phyloP scores from a whole-genome alignment of 345 rosid genomes.

The Syzygium aqueum region DNA sequence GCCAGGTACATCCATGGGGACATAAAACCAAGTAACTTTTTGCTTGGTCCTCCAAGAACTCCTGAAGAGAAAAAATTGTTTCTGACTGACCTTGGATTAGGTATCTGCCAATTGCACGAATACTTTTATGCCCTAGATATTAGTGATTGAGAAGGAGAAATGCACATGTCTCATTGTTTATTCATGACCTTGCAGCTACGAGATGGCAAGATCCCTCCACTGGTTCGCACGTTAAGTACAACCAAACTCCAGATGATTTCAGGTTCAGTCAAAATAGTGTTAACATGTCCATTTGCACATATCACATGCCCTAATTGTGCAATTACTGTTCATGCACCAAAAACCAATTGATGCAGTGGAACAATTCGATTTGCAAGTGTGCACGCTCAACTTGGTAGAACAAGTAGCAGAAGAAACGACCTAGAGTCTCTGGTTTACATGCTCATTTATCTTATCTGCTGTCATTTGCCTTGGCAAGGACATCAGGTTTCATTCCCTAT shows the following conservation, averaged over 20 bases:
- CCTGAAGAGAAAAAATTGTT: not conserved
- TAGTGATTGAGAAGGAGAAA: not conserved
- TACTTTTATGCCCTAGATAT: not conserved
- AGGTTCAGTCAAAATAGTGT: not conserved
- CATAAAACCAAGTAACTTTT: not conserved
- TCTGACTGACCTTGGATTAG: not conserved
- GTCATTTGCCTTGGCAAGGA: conserved; percentile 8
- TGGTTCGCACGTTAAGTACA: not conserved
- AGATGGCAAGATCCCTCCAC: conserved; percentile 1
- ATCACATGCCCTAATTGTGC: not conserved
- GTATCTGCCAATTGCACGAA: not conserved
- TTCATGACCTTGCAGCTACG: not conserved
- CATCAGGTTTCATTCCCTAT: not conserved
- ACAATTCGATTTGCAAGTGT: conserved; percentile 4
- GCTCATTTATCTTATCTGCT: not conserved
- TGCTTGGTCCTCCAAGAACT: not conserved
- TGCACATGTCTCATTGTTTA: not conserved
- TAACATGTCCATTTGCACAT: not conserved
- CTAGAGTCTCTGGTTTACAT: conserved; percentile 6
- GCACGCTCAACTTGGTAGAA: conserved; percentile 5
- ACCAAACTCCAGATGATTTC: not conserved
- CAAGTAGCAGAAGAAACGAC: conserved; percentile 5
- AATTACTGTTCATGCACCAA: not conserved
- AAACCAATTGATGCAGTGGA: not conserved
- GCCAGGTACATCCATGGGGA: not conserved